Evolutionary conservation across 2,329 filamentous ascomycete genomes (phyloP).

Genomic region (Dactylellina sp.): DNA sequence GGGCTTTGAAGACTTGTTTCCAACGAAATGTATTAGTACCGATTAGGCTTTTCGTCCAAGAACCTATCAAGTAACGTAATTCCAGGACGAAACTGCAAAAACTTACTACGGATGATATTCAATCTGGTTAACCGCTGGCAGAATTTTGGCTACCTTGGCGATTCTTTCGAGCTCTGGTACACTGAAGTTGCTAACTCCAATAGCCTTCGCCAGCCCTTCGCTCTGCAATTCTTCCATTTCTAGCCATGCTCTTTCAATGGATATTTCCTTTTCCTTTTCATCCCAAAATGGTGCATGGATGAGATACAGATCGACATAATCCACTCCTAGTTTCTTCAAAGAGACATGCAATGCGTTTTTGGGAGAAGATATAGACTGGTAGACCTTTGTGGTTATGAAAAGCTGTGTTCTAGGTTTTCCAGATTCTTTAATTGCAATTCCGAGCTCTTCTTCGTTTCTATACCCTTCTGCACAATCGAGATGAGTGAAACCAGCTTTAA

Average conservation of each 20-base stretch:
- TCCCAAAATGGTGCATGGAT: conserved; percentile 66
- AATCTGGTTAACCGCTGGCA: conserved; percentile 81
- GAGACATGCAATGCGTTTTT: conserved; percentile 70
- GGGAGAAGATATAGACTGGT: conserved; percentile 59
- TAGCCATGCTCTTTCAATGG: conserved; percentile 71
- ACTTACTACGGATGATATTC: conserved; percentile 77
- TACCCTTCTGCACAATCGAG: conserved; percentile 80
- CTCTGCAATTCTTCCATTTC: conserved; percentile 73
- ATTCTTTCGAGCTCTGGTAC: conserved; percentile 69
- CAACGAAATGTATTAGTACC: background rate
- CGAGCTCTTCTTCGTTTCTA: conserved; percentile 76
- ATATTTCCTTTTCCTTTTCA: conserved; percentile 61
- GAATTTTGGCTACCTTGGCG: conserved; percentile 71
- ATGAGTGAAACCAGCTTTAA: conserved; percentile 77
- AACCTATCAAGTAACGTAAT: background rate
- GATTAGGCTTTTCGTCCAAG: too few species aligned
- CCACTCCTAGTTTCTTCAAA: conserved; percentile 74
- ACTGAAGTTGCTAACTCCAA: conserved; percentile 82
- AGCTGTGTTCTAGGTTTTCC: conserved; percentile 75
- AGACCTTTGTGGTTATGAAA: conserved; percentile 74
- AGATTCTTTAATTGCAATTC: conserved; percentile 75
- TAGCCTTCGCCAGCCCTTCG: conserved; percentile 74
- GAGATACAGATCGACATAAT: conserved; percentile 78
- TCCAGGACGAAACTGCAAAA: background rate
- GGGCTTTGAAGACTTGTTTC: conserved; percentile 44